These are phyloP conservation scores for Zygoascus tannicola DNA, from an alignment of 805 yeast genomes.

Conservation along the genomic window DNA sequence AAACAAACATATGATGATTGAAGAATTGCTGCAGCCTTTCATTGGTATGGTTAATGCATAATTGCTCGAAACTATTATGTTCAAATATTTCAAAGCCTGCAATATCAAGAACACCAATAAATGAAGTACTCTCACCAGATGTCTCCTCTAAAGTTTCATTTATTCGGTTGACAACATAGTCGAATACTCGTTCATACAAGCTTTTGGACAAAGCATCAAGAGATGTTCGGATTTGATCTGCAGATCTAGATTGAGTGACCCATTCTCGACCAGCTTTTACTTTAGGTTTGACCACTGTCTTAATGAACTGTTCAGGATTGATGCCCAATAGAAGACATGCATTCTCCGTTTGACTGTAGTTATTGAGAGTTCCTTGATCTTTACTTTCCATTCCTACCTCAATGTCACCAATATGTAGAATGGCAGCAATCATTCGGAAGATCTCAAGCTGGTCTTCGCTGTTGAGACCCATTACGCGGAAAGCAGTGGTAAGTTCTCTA, in stretches of 20 bases:
- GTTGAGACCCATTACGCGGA: constrained; percentile 63
- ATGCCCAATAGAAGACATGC: constrained; percentile 63
- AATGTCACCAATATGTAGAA: constrained; percentile 80
- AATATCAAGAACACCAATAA: constrained; percentile 89
- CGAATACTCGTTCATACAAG: constrained; percentile 76
- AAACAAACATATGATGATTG: constrained; percentile 89
- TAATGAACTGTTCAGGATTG: constrained; percentile 41
- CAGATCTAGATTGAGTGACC: constrained; percentile 69
- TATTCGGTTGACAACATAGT: constrained; percentile 62
- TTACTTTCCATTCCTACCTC: constrained; percentile 53
- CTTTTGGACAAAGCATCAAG: constrained; percentile 84
- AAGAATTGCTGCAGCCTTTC: constrained; percentile 96
- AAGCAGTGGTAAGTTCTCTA: constrained; percentile 50
- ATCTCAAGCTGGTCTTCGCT: constrained; percentile 44
- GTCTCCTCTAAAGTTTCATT: constrained; percentile 52
- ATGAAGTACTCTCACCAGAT: constrained; percentile 30
- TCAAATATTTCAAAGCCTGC: constrained; percentile 97
- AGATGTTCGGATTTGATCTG: constrained; percentile 69
- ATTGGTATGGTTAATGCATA: constrained; percentile 86
- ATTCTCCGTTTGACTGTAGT: constrained; percentile 40
- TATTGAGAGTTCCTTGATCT: constrained; percentile 66
- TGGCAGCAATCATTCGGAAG: constrained; percentile 59
- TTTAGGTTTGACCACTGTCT: constrained; percentile 62
- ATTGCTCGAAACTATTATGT: constrained; percentile 89
- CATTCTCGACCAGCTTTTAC: constrained; percentile 87